Percentiles rank a stretch among this genome's conserved stretches.
Conservation (phyloP, 108 stramenopile genomes). For the Skeletonema tropicum region DNA sequence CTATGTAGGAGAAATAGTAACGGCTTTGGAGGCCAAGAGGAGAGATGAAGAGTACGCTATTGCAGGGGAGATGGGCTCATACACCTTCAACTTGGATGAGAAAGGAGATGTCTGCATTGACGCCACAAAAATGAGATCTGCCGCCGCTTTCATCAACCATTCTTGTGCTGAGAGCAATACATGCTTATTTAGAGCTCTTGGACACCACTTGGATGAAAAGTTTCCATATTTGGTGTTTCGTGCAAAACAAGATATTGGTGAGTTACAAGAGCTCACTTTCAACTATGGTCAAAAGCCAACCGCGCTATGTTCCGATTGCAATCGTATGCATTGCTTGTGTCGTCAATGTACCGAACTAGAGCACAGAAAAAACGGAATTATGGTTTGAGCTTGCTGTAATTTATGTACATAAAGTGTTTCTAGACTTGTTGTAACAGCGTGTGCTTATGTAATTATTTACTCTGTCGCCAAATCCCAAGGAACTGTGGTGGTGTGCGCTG, state of each 20-base stretch:
- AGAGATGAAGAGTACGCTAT: neutral
- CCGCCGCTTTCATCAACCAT: neutral
- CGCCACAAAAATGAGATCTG: neutral
- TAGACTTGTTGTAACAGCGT: neutral
- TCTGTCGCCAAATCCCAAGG: conserved; percentile 43
- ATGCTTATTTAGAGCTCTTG: neutral
- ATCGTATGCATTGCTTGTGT: neutral
- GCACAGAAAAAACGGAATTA: neutral
- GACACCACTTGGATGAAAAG: neutral
- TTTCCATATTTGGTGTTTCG: neutral
- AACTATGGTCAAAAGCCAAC: conserved; percentile 4
- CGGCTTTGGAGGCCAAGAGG: neutral
- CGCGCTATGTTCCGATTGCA: neutral
- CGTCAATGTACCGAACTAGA: neutral
- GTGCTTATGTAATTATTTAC: conserved; percentile 1
- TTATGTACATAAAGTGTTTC: neutral
- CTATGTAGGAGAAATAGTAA: conserved; percentile 1
- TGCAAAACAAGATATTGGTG: conserved; percentile 3
- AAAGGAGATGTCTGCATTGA: neutral
- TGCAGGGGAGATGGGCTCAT: neutral
- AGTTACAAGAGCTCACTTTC: conserved; percentile 1
- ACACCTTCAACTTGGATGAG: neutral
- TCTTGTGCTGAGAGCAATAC: conserved; percentile 5
- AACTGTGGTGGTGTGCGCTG: conserved; percentile 11
- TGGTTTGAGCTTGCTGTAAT: neutral